Evolutionary conservation across 257 asterid species (phyloP).

Genomic region (Ligustrum vulgare): DNA sequence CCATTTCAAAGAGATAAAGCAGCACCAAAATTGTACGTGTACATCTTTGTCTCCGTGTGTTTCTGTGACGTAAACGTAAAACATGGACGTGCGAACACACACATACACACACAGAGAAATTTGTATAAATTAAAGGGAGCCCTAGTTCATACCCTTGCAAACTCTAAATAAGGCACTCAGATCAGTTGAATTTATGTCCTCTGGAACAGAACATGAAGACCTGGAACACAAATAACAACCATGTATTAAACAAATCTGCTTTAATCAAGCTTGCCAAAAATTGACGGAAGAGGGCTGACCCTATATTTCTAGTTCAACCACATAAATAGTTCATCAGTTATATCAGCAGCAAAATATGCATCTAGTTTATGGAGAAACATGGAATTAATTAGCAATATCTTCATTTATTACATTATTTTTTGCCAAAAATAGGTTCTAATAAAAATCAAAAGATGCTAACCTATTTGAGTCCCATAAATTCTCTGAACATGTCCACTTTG

Average conservation of each 20-base stretch:
- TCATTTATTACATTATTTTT: background rate
- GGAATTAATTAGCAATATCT: background rate
- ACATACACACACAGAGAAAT: background rate
- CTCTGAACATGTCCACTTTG: slow-evolving; percentile 80
- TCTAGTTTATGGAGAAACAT: background rate
- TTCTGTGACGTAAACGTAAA: background rate
- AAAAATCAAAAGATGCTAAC: slow-evolving; percentile 31
- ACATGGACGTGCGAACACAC: background rate
- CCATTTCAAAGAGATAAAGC: background rate
- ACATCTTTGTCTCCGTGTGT: background rate
- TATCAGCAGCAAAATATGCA: background rate
- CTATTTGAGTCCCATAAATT: slow-evolving; percentile 75
- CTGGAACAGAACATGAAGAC: background rate
- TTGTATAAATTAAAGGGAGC: background rate
- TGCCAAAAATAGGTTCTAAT: background rate
- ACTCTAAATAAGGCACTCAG: background rate
- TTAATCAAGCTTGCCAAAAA: background rate
- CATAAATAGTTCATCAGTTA: background rate
- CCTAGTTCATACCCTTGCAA: background rate
- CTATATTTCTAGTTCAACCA: background rate
- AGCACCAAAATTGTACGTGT: background rate
- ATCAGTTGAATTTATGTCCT: background rate
- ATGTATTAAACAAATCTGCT: background rate
- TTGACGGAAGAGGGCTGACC: background rate
- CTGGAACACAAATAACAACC: background rate